Evolutionary conservation across 495 filamentous ascomycete genomes (phyloP).

Genomic region (Penicillium subrubescens): DNA sequence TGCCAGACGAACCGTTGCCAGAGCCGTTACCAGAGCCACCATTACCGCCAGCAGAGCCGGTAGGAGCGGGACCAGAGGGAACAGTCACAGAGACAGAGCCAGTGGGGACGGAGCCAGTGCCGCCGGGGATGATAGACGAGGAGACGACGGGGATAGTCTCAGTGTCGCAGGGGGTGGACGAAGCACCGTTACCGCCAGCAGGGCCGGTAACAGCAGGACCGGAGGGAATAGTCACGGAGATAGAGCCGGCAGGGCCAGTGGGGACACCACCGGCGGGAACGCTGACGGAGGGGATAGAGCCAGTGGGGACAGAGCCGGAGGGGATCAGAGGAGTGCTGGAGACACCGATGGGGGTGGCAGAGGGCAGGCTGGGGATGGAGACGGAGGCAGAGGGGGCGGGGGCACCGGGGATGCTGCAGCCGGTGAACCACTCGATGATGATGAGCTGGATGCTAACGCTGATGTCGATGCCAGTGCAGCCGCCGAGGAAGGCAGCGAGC

Average conservation of each 20-base stretch:
- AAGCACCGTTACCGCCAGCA: conserved; percentile 2
- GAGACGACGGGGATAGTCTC: conserved; percentile 15
- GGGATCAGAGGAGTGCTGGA: conserved; percentile 16
- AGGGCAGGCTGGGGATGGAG: conserved; percentile 27
- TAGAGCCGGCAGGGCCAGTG: conserved; percentile 1
- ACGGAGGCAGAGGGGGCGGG: conserved; percentile 23
- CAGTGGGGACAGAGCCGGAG: conserved; percentile 14
- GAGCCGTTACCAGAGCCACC: not conserved
- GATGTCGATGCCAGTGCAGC: conserved; percentile 31
- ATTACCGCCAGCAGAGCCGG: conserved; percentile 7
- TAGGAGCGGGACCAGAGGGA: conserved; percentile 3
- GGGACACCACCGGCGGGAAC: conserved; percentile 3
- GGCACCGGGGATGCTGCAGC: conserved; percentile 37
- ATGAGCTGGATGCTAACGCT: conserved; percentile 40
- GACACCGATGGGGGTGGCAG: not conserved
- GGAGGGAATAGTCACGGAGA: not conserved
- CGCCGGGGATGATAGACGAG: conserved; percentile 15
- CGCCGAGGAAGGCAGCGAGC: conserved; percentile 45
- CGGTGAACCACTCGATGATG: conserved; percentile 46
- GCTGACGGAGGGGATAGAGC: conserved; percentile 10
- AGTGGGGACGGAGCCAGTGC: conserved; percentile 1
- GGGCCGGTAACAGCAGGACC: conserved; percentile 11
- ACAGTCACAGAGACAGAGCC: conserved; percentile 1
- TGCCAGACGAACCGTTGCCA: not conserved
- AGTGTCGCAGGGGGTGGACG: conserved; percentile 28